These are phyloP conservation scores for Lophiostoma macrostomum DNA, from an alignment of 495 filamentous ascomycete species.

Conservation along the genomic window DNA sequence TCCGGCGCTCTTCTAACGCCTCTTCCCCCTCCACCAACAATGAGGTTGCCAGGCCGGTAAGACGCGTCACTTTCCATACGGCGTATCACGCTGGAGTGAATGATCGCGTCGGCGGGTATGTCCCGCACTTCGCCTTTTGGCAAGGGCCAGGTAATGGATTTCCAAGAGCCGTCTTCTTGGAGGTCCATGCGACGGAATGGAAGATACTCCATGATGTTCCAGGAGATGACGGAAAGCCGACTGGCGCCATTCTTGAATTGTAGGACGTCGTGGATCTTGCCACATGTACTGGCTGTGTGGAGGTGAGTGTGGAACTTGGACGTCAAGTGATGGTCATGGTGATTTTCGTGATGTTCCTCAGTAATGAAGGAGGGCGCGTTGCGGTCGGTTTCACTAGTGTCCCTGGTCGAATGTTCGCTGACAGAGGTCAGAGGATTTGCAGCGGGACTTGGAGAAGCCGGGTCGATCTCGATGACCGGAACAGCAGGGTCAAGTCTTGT, in stretches of 20 bases:
- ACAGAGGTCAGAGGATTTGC: neutral
- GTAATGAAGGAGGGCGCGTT: neutral
- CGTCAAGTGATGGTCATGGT: neutral
- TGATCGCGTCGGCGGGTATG: constrained; percentile 65
- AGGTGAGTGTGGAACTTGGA: constrained; percentile 54
- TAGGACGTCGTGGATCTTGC: constrained; percentile 73
- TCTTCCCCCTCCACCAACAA: constrained; percentile 75
- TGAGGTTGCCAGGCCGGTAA: constrained; percentile 79
- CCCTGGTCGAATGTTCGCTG: neutral
- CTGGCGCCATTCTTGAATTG: constrained; percentile 62
- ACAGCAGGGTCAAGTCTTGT: neutral
- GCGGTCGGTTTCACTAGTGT: neutral
- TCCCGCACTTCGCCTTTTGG: constrained; percentile 79
- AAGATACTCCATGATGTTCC: constrained; percentile 83
- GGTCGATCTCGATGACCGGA: constrained; percentile 32
- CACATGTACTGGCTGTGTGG: constrained; percentile 56
- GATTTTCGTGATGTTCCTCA: neutral
- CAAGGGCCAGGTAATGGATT: constrained; percentile 75
- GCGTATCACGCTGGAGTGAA: constrained; percentile 71
- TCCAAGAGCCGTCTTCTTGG: constrained; percentile 70
- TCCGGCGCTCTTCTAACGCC: constrained; percentile 61
- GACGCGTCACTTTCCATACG: constrained; percentile 62
- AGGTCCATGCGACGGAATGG: constrained; percentile 85
- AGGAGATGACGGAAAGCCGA: constrained; percentile 58
- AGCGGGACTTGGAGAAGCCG: constrained; percentile 19